Evolutionary conservation across 257 asterid species (phyloP).

Genomic region (Leonotis leonurus): DNA sequence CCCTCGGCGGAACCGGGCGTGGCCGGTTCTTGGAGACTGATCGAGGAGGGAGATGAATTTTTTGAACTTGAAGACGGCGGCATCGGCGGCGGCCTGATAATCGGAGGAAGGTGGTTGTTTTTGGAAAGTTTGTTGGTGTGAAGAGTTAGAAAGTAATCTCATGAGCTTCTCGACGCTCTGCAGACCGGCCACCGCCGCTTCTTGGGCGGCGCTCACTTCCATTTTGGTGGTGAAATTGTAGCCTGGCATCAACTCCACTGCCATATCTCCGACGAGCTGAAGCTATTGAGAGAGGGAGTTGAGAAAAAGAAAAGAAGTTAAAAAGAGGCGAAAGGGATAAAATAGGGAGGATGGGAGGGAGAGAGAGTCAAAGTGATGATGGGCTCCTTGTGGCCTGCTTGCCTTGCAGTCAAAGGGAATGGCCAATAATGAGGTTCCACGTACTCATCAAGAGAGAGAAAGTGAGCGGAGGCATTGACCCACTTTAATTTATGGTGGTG

Average conservation of each 20-base stretch:
- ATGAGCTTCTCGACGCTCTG: conserved; percentile 54
- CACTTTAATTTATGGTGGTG: conserved; percentile 19
- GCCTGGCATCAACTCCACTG: conserved; percentile 45
- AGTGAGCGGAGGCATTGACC: conserved; percentile 28
- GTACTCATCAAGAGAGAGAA: conserved; percentile 13
- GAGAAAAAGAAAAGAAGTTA: conserved; percentile 13
- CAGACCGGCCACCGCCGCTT: conserved; percentile 53
- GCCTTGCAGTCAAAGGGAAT: conserved; percentile 26
- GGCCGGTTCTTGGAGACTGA: conserved; percentile 44
- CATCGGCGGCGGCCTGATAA: conserved; percentile 46
- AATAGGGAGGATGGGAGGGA: conserved; percentile 6
- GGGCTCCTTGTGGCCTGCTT: conserved; percentile 26
- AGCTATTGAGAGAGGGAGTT: conserved; percentile 5
- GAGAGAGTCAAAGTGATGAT: conserved; percentile 34
- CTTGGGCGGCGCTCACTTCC: conserved; percentile 51
- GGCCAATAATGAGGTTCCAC: conserved; percentile 20
- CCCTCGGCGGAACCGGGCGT: conserved; percentile 61
- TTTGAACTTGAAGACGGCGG: conserved; percentile 44
- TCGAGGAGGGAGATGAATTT: conserved; percentile 44
- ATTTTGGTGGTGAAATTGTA: conserved; percentile 28
- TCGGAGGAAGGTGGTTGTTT: conserved; percentile 21
- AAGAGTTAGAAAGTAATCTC: conserved; percentile 33
- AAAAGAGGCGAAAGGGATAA: conserved; percentile 16
- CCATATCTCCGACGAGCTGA: conserved; percentile 27
- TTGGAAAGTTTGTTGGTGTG: conserved; percentile 19